Evolutionary conservation across 257 asterid species (phyloP), one percentile per base, ranked within the genome.

Genomic region (Linaria vulgaris): DNA sequence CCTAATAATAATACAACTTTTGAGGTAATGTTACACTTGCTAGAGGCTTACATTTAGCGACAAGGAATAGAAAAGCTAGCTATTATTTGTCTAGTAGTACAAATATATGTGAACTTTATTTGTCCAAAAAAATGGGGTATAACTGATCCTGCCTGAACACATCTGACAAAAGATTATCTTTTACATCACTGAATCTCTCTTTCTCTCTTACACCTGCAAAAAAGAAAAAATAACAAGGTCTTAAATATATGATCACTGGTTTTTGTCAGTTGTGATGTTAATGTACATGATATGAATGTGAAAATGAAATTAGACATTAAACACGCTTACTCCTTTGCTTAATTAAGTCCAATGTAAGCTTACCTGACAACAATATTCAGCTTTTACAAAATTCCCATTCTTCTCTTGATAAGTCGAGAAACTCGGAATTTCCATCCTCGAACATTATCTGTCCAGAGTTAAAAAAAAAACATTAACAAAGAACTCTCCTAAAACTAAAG

Each of bases 331-430:
- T 6, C 9, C 46, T 60, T 43, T 27, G 39, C 5, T 10, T 1
- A 11, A 16, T 12, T 44, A 25, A 49, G 10, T 60, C 51, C 48
- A 58, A 19, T 41, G 61, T 59, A 20, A 44, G 63, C 20, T 70
- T 72, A 79, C 95, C 87, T 79, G 80, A 71, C 39, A 67, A 53
- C 38, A 65, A 66, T 50, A 61, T 66, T 74, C 54, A 68, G 55
- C 65, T 64, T 67, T 76, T 75, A 73, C 86, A 85, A 48, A 82
- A 80, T 64, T 81, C 92, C 99, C 99, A 94, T 37, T 84, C 86
- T 79, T 78, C 88, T 74, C 81, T 80, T 51, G 99, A 84, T 80
- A 94, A 68, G 83, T 94, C 95, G 64, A 87, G 65, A 52, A 80
- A 72, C 59, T 87, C 90, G 1, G 77, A 62, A 59, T 54, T 64